Conservation (phyloP, 2,329 filamentous ascomycete species). For the Trichoderma afroharzianum region DNA sequence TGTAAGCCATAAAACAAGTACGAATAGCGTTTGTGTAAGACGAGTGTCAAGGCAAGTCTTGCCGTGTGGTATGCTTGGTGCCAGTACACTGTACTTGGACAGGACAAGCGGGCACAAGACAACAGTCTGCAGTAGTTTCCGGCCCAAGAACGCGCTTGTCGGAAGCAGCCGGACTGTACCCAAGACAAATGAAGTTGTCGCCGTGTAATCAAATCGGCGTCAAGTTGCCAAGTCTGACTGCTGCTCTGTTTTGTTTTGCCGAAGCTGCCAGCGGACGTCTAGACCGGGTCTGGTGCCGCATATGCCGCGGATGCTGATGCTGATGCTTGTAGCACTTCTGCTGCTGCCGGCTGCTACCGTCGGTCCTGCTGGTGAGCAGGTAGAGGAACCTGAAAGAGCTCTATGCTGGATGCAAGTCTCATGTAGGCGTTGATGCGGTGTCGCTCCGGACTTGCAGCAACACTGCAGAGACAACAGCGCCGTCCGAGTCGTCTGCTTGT, state of each 20-base stretch:
- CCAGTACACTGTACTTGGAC: neutral
- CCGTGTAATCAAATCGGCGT: neutral
- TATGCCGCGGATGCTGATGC: neutral
- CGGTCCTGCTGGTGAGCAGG: neutral
- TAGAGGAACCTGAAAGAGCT: neutral
- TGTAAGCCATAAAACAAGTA: neutral
- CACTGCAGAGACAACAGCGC: neutral
- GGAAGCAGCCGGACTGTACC: neutral
- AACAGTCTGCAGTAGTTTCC: neutral
- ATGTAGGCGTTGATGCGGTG: conserved; percentile 5
- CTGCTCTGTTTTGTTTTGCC: neutral
- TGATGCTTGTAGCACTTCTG: neutral
- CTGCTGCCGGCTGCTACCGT: neutral
- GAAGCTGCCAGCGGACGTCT: neutral
- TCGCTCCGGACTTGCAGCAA: neutral
- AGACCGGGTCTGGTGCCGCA: neutral
- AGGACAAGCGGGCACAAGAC: neutral
- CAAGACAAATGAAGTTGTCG: neutral
- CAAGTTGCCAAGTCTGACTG: neutral
- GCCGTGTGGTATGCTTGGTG: neutral
- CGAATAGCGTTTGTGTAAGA: neutral
- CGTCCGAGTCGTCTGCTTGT: neutral
- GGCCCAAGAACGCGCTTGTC: neutral
- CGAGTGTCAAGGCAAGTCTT: neutral
- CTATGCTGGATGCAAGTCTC: neutral